Evolutionary conservation across 106 monocot species (phyloP), one percentile per base, ranked within the genome.

Genomic region (Iris macrosiphon): DNA sequence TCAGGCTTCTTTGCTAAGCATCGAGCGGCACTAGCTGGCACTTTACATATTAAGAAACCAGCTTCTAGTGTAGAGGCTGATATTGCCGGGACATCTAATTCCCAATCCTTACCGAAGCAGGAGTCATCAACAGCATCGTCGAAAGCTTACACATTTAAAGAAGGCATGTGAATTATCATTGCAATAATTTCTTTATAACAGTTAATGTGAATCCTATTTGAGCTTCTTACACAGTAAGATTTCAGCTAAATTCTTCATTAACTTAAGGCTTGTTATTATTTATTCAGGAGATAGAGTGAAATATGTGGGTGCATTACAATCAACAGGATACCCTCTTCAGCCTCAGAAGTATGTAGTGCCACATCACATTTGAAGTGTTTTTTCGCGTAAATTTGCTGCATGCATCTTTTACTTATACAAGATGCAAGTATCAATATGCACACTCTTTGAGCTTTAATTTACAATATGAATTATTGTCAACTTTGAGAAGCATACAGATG

Each of bases 211-310:
- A 0, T 27, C 0, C 26, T 35, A 10, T 10, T 35, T 35, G 34
- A 4, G 34, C 22, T 7, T 49, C 6, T 49, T 8, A 3, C 7
- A 19, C 4, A 10, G 27, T n/a, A n/a, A n/a, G n/a, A n/a, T n/a
- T n/a, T n/a, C n/a, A n/a, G n/a, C n/a, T n/a, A n/a, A n/a, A n/a
- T n/a, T n/a, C n/a, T 56, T 20, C 1, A 4, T 6, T 28, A 30
- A 12, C 30, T 28, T 29, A 30, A 16, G 3, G 4, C 14, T 15
- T 60, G 25, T 57, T 39, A 23, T 45, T 31, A 12, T 42, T 60
- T 45, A 28, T 61, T 54, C 53, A 93, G 93, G 93, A 64, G 93
- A 93, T 64, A 68, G 83, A 66, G 83, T 93, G 44, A 81, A 59
- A 62, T 93, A 75, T 72, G 65, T 88, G 5, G 93, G 83, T 29